phyloP scores from a whole-genome alignment of 306 rosid genomes.

The Alnus glutinosa region DNA sequence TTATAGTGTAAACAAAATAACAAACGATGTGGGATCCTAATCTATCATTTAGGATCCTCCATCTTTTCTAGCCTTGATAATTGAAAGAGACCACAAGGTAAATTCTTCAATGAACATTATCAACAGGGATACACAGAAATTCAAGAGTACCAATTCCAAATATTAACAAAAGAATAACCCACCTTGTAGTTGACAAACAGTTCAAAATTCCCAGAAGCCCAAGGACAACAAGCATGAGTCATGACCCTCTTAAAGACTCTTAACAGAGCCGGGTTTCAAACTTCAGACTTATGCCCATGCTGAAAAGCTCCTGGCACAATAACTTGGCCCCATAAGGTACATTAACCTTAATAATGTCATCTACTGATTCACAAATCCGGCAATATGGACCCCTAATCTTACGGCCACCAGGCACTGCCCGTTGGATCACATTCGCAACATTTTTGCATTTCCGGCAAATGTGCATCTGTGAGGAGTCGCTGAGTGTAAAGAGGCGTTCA shows the following conservation, averaged over 20 bases:
- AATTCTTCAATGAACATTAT: neutral
- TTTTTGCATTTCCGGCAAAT: constrained; percentile 77
- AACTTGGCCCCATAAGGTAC: constrained; percentile 94
- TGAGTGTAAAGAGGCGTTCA: constrained; percentile 91
- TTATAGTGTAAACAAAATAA: neutral
- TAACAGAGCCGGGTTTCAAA: constrained; percentile 72
- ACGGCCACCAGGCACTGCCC: constrained; percentile 72
- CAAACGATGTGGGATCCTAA: neutral
- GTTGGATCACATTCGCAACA: constrained; percentile 67
- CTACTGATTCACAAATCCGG: constrained; percentile 68
- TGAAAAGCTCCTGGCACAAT: constrained; percentile 88
- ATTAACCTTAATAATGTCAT: constrained; percentile 68
- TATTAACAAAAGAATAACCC: neutral
- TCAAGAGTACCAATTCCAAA: neutral
- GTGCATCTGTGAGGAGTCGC: constrained; percentile 85
- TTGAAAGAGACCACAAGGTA: neutral
- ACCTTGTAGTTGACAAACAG: neutral
- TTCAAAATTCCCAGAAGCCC: neutral
- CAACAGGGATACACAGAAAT: neutral
- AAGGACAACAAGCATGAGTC: neutral
- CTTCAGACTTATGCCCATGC: constrained; percentile 93
- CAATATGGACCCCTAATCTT: constrained; percentile 90
- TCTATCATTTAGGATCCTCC: neutral
- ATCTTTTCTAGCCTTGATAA: neutral
- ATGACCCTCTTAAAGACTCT: constrained; percentile 7